Evolutionary conservation across 768 basidiomycete species (phyloP).

Genomic region (Calocybe cyanea): DNA sequence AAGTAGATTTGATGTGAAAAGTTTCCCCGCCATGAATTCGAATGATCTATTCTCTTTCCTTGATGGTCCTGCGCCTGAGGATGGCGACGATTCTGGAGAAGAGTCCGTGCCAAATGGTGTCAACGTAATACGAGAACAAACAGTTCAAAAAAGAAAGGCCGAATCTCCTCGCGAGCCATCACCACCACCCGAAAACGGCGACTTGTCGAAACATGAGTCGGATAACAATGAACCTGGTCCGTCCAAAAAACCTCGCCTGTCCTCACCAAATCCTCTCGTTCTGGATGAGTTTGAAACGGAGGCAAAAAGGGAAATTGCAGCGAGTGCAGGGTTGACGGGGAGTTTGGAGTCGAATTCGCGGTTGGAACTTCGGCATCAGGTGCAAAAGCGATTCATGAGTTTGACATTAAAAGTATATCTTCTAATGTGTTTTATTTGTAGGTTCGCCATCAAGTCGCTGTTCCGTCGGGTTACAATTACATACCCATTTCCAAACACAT

Average conservation of each 20-base stretch:
- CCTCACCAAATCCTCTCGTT: conserved; percentile 68
- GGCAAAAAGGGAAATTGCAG: conserved; percentile 87
- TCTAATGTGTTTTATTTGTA: conserved; percentile 23
- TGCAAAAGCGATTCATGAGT: conserved; percentile 20
- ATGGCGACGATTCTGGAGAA: conserved; percentile 27
- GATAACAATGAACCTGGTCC: conserved; percentile 32
- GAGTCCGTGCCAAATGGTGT: conserved; percentile 24
- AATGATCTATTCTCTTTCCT: conserved; percentile 71
- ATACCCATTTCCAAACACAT: conserved; percentile 86
- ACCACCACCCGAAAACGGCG: conserved; percentile 14
- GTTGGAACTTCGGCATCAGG: conserved; percentile 81
- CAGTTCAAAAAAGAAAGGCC: conserved; percentile 43
- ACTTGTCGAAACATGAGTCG: conserved; percentile 18
- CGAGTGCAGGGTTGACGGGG: conserved; percentile 82
- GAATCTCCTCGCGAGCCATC: conserved; percentile 20
- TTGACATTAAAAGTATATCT: background rate
- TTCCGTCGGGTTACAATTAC: conserved; percentile 90
- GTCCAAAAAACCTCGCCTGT: conserved; percentile 59
- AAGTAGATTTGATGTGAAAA: conserved; percentile 12
- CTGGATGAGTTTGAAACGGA: conserved; percentile 95
- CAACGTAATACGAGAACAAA: conserved; percentile 10
- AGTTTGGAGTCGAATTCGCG: conserved; percentile 62
- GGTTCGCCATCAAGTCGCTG: conserved; percentile 95
- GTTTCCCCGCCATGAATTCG: conserved; percentile 32
- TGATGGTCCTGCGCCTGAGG: conserved; percentile 38